phyloP scores from a whole-genome alignment of 495 filamentous ascomycete species.

The Annulohypoxylon bovei region DNA sequence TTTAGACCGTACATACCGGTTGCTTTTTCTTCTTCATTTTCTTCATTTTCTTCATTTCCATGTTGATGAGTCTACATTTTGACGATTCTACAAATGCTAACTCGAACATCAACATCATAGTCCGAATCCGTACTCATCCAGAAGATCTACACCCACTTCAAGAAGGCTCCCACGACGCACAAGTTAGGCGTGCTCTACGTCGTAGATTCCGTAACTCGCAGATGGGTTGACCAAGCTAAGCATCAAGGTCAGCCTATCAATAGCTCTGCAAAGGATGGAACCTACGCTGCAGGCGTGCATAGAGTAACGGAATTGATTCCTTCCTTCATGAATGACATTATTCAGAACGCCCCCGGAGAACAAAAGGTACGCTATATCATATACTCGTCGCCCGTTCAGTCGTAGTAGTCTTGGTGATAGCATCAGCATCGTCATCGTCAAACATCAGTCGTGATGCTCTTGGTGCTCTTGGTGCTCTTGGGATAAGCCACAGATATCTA shows the following conservation, averaged over 20 bases:
- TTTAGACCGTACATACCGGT: constrained; percentile 24
- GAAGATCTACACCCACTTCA: constrained; percentile 97
- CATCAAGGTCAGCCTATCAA: constrained; percentile 82
- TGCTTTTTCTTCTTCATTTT: background rate
- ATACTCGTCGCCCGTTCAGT: constrained; percentile 44
- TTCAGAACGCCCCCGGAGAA: constrained; percentile 86
- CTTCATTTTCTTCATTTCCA: background rate
- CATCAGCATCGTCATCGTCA: constrained; percentile 35
- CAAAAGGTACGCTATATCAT: constrained; percentile 90
- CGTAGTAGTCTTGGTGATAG: constrained; percentile 46
- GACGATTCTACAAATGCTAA: constrained; percentile 45
- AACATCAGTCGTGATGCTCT: constrained; percentile 17
- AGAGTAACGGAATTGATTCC: constrained; percentile 95
- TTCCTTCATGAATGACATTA: constrained; percentile 93
- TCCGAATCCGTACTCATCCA: constrained; percentile 95
- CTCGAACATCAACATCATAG: constrained; percentile 60
- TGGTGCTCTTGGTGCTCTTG: constrained; percentile 51
- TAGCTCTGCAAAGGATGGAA: constrained; percentile 82
- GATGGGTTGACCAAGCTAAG: constrained; percentile 96
- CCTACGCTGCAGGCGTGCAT: constrained; percentile 93
- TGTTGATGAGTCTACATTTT: too few relatives aligned
- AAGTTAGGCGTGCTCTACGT: constrained; percentile 99
- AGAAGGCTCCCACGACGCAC: constrained; percentile 92
- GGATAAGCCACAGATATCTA: constrained; percentile 48
- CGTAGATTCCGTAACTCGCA: constrained; percentile 99